These are phyloP conservation scores for Acorus gramineus DNA, from an alignment of 106 monocot species.

Conservation along the genomic window DNA sequence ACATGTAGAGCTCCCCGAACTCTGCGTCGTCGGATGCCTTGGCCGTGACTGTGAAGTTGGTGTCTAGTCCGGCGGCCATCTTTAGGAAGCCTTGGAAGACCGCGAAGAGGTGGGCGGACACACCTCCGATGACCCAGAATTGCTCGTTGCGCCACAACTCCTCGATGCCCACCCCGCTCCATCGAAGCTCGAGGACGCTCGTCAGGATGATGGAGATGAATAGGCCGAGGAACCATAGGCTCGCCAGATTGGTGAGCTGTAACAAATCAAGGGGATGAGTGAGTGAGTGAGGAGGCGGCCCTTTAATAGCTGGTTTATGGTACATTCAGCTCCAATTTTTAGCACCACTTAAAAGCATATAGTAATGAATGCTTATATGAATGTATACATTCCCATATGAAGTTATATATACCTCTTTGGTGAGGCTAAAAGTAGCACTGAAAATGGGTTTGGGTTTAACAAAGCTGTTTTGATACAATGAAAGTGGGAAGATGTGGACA, in stretches of 20 bases:
- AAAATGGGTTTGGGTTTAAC: too few species aligned
- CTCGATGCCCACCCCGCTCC: constrained; percentile 91
- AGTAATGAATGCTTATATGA: too few species aligned
- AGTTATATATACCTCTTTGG: too few species aligned
- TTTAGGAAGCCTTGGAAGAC: constrained; percentile 93
- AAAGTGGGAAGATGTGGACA: too few species aligned
- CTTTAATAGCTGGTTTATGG: background rate
- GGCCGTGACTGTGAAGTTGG: constrained; percentile 96
- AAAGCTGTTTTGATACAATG: too few species aligned
- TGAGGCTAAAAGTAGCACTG: too few species aligned
- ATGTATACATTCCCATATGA: too few species aligned
- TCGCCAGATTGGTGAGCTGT: constrained; percentile 85
- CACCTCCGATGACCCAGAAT: constrained; percentile 98
- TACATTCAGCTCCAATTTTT: too few species aligned
- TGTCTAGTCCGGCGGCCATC: constrained; percentile 79
- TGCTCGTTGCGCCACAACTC: constrained; percentile 98
- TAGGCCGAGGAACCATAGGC: constrained; percentile 67
- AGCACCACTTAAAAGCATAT: too few species aligned
- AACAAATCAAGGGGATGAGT: background rate
- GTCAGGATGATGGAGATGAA: constrained; percentile 97
- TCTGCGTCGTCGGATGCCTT: constrained; percentile 68
- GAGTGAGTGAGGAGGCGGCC: background rate
- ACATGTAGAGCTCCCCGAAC: constrained; percentile 65
- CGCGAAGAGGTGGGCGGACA: constrained; percentile 92
- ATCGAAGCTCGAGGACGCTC: constrained; percentile 78